A percentile compares a stretch with the other conserved stretches of the same genome.
These are phyloP conservation scores for Rhizopogon roseolus DNA, from an alignment of 768 basidiomycete genomes.

Conservation along the genomic window DNA sequence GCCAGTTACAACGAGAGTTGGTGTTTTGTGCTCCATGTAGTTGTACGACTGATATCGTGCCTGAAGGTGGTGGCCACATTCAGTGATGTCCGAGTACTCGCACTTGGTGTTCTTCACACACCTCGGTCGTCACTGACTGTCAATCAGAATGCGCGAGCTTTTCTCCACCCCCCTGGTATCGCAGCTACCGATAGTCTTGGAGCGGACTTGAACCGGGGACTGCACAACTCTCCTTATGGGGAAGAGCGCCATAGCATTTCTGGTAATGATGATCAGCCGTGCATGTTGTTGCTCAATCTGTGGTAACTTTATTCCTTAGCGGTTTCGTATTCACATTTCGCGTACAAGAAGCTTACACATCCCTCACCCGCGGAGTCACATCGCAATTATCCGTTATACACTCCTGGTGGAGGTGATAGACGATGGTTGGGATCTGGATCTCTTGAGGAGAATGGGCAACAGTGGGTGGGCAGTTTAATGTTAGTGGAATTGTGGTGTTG, in stretches of 20 bases:
- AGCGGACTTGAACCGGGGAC: neutral
- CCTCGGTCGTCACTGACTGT: constrained; percentile 52
- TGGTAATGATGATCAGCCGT: constrained; percentile 2
- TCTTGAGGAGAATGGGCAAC: constrained; percentile 52
- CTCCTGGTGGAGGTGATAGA: constrained; percentile 62
- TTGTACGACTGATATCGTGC: constrained; percentile 4
- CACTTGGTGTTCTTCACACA: constrained; percentile 58
- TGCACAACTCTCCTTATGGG: neutral
- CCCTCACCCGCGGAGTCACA: constrained; percentile 57
- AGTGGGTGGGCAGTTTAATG: constrained; percentile 76
- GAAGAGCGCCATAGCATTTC: constrained; percentile 1
- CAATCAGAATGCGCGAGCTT: constrained; percentile 63
- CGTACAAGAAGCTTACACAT: constrained; percentile 41
- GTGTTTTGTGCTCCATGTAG: constrained; percentile 16
- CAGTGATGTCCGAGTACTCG: constrained; percentile 67
- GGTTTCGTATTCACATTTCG: constrained; percentile 4
- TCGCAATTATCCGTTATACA: constrained; percentile 67
- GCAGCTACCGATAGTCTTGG: constrained; percentile 20
- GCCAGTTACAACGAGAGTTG: constrained; percentile 61
- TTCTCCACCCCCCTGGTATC: constrained; percentile 69
- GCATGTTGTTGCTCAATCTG: neutral
- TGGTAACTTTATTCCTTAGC: constrained; percentile 2
- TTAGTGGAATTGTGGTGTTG: constrained; percentile 23
- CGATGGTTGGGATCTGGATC: constrained; percentile 51
- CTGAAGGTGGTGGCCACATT: constrained; percentile 63